Evolutionary conservation across 2,329 filamentous ascomycete species (phyloP).

Genomic region (Metarhizium album): DNA sequence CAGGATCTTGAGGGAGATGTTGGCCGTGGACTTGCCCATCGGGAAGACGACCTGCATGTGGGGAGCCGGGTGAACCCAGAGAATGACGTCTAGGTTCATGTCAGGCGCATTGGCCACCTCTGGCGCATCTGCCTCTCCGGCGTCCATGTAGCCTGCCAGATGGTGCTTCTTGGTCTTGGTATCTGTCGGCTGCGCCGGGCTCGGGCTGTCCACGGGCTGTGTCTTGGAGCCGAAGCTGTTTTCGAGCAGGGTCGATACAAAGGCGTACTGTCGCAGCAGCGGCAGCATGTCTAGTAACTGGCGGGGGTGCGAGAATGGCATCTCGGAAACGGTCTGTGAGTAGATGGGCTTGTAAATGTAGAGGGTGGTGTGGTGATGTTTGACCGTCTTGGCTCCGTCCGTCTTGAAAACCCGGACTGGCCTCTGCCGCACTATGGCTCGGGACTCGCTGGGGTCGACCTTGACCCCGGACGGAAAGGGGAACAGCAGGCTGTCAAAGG

Average conservation of each 20-base stretch:
- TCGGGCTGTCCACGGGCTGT: slow-evolving; percentile 1
- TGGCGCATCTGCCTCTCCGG: neutral
- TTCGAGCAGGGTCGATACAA: slow-evolving; percentile 53
- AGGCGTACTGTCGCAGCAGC: slow-evolving; percentile 63
- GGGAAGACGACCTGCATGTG: slow-evolving; percentile 44
- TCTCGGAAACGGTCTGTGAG: slow-evolving; percentile 51
- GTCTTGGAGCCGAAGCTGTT: slow-evolving; percentile 43
- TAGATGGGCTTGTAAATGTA: slow-evolving; percentile 65
- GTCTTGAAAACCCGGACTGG: slow-evolving; percentile 31
- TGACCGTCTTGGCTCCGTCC: slow-evolving; percentile 18
- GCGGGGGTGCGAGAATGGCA: slow-evolving; percentile 68
- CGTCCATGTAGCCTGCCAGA: slow-evolving; percentile 21
- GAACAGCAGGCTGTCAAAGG: slow-evolving; percentile 49
- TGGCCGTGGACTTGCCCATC: slow-evolving; percentile 35
- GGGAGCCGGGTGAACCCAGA: slow-evolving; percentile 39
- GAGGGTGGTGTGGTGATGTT: slow-evolving; percentile 47
- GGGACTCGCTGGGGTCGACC: slow-evolving; percentile 46
- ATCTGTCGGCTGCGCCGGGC: neutral
- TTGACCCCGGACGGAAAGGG: slow-evolving; percentile 36
- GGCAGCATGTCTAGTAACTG: slow-evolving; percentile 69
- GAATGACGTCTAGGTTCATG: slow-evolving; percentile 38
- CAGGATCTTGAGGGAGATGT: slow-evolving; percentile 47
- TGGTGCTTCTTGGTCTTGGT: slow-evolving; percentile 21
- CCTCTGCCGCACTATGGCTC: slow-evolving; percentile 41
- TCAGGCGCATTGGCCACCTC: neutral